Evolutionary conservation across 208 protist genomes (phyloP), one percentile per base, ranked within the genome.

Genomic region (Acanthamoeba triangularis): DNA sequence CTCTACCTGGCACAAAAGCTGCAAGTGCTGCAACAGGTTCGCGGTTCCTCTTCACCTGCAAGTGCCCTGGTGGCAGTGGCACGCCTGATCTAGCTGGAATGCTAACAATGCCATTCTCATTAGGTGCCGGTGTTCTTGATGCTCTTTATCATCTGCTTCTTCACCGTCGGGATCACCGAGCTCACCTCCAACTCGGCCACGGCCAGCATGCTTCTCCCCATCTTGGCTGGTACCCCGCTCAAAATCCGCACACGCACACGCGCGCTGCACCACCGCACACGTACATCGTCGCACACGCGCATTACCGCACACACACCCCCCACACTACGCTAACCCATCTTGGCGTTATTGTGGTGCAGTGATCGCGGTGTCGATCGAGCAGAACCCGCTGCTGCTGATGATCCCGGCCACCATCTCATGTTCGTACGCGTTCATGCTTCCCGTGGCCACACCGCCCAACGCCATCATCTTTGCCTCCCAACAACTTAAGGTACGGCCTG

Each of bases 351-450:
- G 82, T 65, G 23, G 10, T 41, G 10, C 25, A 92, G 44, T 44
- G 41, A 94, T 94, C 41, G 90, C 90, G 25, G 90, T 94, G 28
- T 78, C 90, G 5, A 94, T 94, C 11, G 65, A 82, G 44, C 90
- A 94, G 28, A 6, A 44, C 28, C 90, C 90, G 44, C 54, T 94
- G 18, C 20, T 94, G 59, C n/a, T 94, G 37, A 94, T 94, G 90
- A 82, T 94, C 2, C 90, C 90, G 3, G 90, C 37, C 28, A 94
- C 90, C 33, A 82, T 94, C 4, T 49, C 63, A 3, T 94, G 90
- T 30, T 94, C 90, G 16, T 94, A 94, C 35, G 90, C 90, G 41
- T 94, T 94, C 90, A 94, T 94, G 90, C 90, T 94, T n/a, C 90
- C 90, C 4, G 90, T 94, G 56, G 90, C 90, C 13, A 94, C 90